These are phyloP conservation scores for Coemansia sp. DNA, from an alignment of 371 early-diverging fungal genomes.

Conservation along the genomic window DNA sequence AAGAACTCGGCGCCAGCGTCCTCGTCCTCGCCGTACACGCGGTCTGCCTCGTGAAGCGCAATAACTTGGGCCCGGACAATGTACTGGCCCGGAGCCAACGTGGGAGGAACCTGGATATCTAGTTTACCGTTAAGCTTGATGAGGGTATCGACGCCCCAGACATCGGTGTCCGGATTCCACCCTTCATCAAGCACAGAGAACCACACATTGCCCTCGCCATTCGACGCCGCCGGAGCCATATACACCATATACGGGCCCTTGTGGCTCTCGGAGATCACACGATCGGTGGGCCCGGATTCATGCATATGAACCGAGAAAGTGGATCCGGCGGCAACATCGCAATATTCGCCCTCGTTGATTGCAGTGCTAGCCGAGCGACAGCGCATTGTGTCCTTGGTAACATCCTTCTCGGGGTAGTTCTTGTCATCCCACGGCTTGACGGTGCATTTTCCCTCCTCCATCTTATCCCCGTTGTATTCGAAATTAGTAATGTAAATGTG, in stretches of 20 bases:
- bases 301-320: conserved; percentile 22
- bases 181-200: conserved; percentile 43
- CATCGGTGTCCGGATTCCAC: conserved; percentile 7
- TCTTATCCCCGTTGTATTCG: conserved; percentile 1
- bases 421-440: conserved; percentile 7
- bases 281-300: background rate
- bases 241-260: conserved; percentile 27
- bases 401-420: conserved; percentile 21
- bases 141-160: conserved; percentile 25
- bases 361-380: conserved; percentile 14
- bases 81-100: conserved; percentile 19
- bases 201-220: conserved; percentile 31
- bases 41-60: conserved; percentile 27
- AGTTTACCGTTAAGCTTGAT: conserved; percentile 14
- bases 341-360: conserved; percentile 2
- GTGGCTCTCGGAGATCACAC: conserved; percentile 11
- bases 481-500: conserved; percentile 30
- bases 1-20: conserved; percentile 23
- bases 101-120: conserved; percentile 19
- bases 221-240: conserved; percentile 17
- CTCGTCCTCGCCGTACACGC: background rate
- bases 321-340: conserved; percentile 22
- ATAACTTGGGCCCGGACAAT: conserved; percentile 33
- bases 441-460: conserved; percentile 13
- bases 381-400: background rate